phyloP scores from a whole-genome alignment of 208 protist species.

The Wallacemonas rigidus region DNA sequence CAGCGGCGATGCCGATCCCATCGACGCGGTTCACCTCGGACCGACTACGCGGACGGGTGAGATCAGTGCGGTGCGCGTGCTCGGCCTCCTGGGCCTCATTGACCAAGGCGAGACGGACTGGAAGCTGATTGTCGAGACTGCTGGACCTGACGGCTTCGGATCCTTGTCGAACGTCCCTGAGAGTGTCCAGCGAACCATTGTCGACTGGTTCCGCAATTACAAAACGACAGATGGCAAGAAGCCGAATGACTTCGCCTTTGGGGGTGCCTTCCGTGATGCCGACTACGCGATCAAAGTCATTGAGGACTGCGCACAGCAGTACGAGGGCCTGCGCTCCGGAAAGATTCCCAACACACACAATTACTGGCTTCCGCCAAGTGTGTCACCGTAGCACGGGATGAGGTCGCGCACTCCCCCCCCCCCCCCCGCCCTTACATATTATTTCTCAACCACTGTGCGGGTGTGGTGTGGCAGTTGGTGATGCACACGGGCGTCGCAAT shows the following conservation, averaged over 20 bases:
- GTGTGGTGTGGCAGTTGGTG: too few relatives aligned
- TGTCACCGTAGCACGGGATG: neutral
- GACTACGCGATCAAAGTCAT: slow-evolving; percentile 71
- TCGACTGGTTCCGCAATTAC: slow-evolving; percentile 92
- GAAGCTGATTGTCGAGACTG: slow-evolving; percentile 83
- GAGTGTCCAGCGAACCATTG: slow-evolving; percentile 47
- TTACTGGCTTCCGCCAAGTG: slow-evolving; percentile 53
- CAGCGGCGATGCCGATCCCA: slow-evolving; percentile 87
- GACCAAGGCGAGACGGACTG: slow-evolving; percentile 94
- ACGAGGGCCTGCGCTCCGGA: slow-evolving; percentile 45
- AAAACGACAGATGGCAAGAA: slow-evolving; percentile 93
- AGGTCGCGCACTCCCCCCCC: too few relatives aligned
- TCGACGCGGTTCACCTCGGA: slow-evolving; percentile 91
- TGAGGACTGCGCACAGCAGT: slow-evolving; percentile 57
- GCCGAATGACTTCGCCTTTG: slow-evolving; percentile 85
- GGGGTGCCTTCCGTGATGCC: slow-evolving; percentile 52
- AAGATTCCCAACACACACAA: slow-evolving; percentile 36
- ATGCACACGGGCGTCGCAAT: too few relatives aligned
- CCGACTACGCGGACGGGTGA: slow-evolving; percentile 37
- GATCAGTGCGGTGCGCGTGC: slow-evolving; percentile 68
- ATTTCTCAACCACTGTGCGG: too few relatives aligned
- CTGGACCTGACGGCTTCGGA: slow-evolving; percentile 38
- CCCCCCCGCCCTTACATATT: too few relatives aligned
- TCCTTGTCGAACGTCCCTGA: slow-evolving; percentile 55
- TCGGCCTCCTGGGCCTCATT: slow-evolving; percentile 89